Percentiles rank a stretch among this genome's conserved stretches.
phyloP scores from a whole-genome alignment of 441 rosid genomes.

The Aleurites moluccanus region DNA sequence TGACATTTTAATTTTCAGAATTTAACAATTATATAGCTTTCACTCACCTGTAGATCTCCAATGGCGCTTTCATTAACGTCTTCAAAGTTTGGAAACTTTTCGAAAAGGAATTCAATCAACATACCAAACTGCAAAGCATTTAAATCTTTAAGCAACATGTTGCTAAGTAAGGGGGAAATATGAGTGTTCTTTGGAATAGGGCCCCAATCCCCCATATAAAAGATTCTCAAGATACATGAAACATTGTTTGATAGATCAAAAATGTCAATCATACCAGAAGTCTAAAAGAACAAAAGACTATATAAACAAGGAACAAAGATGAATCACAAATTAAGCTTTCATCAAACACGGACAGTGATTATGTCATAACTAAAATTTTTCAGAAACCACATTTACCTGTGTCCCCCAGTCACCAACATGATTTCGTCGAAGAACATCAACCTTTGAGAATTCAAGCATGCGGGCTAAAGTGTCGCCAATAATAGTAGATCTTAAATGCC shows the following conservation, averaged over 20 bases:
- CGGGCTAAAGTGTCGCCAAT: conserved; percentile 92
- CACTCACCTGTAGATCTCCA: conserved; percentile 84
- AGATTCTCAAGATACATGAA: neutral
- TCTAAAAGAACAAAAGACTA: neutral
- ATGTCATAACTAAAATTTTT: neutral
- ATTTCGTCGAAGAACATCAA: conserved; percentile 86
- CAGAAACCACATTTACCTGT: conserved; percentile 52
- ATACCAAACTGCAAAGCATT: conserved; percentile 77
- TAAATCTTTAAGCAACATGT: neutral
- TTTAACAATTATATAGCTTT: neutral
- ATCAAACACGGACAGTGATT: neutral
- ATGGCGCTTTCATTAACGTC: conserved; percentile 68
- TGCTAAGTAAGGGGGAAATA: neutral
- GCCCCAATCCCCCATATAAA: neutral
- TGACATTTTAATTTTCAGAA: neutral
- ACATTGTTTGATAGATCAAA: neutral
- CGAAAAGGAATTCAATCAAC: conserved; percentile 90
- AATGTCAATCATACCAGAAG: neutral
- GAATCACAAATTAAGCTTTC: neutral
- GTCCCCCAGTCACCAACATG: conserved; percentile 99
- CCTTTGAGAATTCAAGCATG: conserved; percentile 85
- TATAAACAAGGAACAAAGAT: neutral
- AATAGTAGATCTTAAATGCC: conserved; percentile 90
- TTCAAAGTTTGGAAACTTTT: conserved; percentile 64
- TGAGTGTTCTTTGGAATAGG: neutral